Evolutionary conservation across 176 grass and related monocot species (phyloP).

Genomic region (Guadua angustifolia): DNA sequence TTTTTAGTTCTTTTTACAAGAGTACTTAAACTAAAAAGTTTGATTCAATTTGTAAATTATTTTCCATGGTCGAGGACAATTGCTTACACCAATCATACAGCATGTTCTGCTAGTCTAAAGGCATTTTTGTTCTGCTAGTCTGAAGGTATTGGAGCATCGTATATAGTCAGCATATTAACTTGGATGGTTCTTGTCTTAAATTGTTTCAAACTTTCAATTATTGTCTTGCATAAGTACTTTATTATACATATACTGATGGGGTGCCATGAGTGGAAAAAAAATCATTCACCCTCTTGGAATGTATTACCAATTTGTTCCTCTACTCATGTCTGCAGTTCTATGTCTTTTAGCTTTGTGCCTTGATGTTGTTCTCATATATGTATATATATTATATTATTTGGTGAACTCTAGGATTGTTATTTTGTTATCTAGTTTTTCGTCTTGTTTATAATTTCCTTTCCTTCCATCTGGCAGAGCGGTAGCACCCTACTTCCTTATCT

Average conservation of each 20-base stretch:
- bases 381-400: slow-evolving; percentile 14
- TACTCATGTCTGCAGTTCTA: slow-evolving; percentile 8
- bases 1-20: no score
- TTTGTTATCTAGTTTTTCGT: not conserved
- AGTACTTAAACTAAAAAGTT: no score
- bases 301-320: not conserved
- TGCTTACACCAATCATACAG: no score
- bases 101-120: no score
- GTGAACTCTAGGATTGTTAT: not conserved
- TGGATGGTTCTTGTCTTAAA: slow-evolving; percentile 9
- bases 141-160: slow-evolving; percentile 2
- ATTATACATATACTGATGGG: slow-evolving; percentile 4
- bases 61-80: no score
- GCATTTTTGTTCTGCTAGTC: no score
- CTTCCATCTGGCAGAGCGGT: slow-evolving; percentile 68
- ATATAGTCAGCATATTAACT: not conserved
- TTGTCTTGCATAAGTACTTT: slow-evolving; percentile 17
- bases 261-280: not conserved
- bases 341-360: slow-evolving; percentile 24
- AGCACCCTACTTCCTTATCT: slow-evolving; percentile 97
- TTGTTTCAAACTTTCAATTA: slow-evolving; percentile 8
- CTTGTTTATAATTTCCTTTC: not conserved
- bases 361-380: not conserved
- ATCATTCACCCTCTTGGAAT: not conserved
- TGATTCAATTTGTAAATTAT: no score